A percentile compares a stretch with the other conserved stretches of the same genome.
These are phyloP conservation scores for Pseudocercospora eumusae DNA, from an alignment of 2,329 filamentous ascomycete genomes.

Conservation along the genomic window DNA sequence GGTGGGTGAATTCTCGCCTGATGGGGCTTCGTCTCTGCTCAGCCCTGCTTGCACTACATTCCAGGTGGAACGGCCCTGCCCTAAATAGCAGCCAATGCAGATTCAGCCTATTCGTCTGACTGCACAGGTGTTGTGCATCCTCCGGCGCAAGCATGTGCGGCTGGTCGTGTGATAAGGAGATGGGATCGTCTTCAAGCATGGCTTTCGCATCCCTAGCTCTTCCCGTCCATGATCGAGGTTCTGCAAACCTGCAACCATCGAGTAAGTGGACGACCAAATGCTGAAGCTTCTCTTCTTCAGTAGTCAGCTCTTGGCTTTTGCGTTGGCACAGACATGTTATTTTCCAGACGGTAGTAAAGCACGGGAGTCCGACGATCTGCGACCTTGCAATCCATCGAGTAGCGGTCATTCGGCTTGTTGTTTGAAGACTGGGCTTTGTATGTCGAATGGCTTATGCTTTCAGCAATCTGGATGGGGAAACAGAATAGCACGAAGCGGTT, in stretches of 20 bases:
- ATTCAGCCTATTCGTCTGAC: background rate
- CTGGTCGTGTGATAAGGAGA: background rate
- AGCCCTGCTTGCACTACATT: background rate
- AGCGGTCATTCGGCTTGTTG: background rate
- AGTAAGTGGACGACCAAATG: background rate
- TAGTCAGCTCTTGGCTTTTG: constrained; percentile 1
- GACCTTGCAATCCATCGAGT: background rate
- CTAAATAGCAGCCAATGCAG: background rate
- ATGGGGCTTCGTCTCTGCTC: background rate
- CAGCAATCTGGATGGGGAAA: background rate
- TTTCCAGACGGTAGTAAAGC: background rate
- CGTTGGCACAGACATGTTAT: background rate
- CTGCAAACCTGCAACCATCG: background rate
- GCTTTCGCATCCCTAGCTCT: background rate
- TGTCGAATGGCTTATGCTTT: background rate
- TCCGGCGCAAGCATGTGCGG: background rate
- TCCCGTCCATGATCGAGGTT: background rate
- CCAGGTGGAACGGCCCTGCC: background rate
- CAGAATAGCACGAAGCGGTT: constrained; percentile 1
- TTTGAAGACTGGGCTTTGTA: background rate
- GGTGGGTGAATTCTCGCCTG: too few species aligned
- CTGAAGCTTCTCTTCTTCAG: background rate
- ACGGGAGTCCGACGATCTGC: background rate
- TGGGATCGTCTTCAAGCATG: background rate
- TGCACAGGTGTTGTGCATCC: background rate